Percentiles rank a stretch among this genome's conserved stretches.
phyloP scores from a whole-genome alignment of 192 early-diverging fungal genomes.

The Borealophlyctis nickersoniae region DNA sequence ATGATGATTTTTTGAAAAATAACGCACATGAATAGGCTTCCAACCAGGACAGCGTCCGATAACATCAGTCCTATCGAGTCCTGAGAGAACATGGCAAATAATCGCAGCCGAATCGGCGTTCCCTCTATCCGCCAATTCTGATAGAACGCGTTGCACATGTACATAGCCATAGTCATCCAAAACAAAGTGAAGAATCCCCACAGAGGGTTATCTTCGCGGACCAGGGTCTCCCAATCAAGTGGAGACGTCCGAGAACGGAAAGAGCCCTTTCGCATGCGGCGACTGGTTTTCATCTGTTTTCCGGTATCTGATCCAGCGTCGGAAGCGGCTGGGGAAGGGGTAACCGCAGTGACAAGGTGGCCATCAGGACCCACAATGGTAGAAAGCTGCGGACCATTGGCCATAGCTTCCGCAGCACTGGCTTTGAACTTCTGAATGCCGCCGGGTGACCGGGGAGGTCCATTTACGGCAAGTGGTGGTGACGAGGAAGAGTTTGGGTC shows the following conservation, averaged over 20 bases:
- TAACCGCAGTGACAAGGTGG: constrained; percentile 14
- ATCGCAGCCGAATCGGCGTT: constrained; percentile 39
- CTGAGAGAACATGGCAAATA: constrained; percentile 47
- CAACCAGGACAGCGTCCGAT: constrained; percentile 70
- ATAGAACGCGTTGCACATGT: constrained; percentile 60
- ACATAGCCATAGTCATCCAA: constrained; percentile 76
- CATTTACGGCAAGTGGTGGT: too few relatives aligned
- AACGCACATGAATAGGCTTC: constrained; percentile 61
- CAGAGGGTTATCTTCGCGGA: constrained; percentile 33
- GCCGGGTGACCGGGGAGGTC: not conserved
- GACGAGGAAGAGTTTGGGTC: too few relatives aligned
- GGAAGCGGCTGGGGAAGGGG: constrained; percentile 5
- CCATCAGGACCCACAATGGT: constrained; percentile 9
- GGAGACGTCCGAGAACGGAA: constrained; percentile 32
- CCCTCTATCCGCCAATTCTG: constrained; percentile 57
- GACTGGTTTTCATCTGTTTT: not conserved
- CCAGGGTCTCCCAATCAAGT: constrained; percentile 34
- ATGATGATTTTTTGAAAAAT: constrained; percentile 56
- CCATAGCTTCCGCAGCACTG: constrained; percentile 6
- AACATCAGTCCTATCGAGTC: constrained; percentile 64
- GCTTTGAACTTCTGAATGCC: constrained; percentile 9
- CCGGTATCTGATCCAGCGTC: not conserved
- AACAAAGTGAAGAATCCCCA: constrained; percentile 81
- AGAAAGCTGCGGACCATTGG: constrained; percentile 15
- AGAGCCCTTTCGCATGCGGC: constrained; percentile 14